phyloP scores from a whole-genome alignment of 768 basidiomycete genomes.

The Strobilomyces confusus region DNA sequence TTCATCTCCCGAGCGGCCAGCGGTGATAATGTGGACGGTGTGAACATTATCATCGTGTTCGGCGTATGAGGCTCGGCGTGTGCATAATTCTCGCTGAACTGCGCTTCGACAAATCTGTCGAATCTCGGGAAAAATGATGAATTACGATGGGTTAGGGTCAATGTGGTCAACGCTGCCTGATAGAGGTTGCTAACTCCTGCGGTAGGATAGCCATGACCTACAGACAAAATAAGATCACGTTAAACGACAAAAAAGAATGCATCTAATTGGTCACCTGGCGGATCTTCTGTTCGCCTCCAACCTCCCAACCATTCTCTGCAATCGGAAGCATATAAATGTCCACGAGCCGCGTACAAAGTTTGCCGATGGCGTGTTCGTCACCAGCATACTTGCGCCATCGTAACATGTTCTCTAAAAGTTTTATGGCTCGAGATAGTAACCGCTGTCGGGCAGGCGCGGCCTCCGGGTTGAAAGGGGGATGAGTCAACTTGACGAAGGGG shows the following conservation, averaged over 20 bases:
- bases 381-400: conserved; percentile 73
- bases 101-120: background rate
- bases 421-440: conserved; percentile 61
- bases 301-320: conserved; percentile 80
- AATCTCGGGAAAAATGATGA: conserved; percentile 2
- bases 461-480: conserved; percentile 68
- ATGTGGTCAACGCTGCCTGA: conserved; percentile 12
- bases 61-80: conserved; percentile 20
- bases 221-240: conserved; percentile 2
- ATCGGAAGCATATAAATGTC: conserved; percentile 58
- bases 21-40: conserved; percentile 38
- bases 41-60: conserved; percentile 35
- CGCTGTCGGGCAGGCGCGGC: conserved; percentile 67
- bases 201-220: conserved; percentile 25
- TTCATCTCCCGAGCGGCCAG: conserved; percentile 37
- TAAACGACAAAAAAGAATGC: background rate
- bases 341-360: conserved; percentile 53
- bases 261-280: conserved; percentile 45
- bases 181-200: conserved; percentile 23
- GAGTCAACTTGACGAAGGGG: conserved; percentile 43
- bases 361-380: conserved; percentile 52
- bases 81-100: background rate
- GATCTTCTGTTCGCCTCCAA: conserved; percentile 69
- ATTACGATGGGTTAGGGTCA: conserved; percentile 14
- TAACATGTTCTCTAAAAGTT: conserved; percentile 70